These are phyloP conservation scores for Talaromyces sp. DNA, from an alignment of 2,329 filamentous ascomycete species.

Conservation along the genomic window DNA sequence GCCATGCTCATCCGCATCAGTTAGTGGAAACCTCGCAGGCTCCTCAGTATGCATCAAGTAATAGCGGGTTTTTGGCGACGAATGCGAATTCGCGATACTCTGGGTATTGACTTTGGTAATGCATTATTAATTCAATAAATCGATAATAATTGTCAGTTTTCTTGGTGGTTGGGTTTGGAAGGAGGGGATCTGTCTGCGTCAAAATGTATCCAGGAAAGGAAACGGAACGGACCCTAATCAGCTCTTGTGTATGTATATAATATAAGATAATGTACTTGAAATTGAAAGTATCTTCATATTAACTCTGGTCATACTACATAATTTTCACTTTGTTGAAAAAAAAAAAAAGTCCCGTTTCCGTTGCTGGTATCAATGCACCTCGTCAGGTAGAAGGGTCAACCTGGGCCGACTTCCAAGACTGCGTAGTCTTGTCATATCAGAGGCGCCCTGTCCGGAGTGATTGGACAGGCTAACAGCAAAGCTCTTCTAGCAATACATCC, in stretches of 20 bases:
- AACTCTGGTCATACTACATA: background rate
- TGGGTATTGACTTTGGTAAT: slow-evolving; percentile 3
- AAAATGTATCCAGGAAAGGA: background rate
- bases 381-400: background rate
- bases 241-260: background rate
- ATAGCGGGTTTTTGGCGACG: background rate
- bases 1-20: background rate
- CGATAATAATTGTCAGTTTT: background rate
- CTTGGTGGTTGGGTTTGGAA: background rate
- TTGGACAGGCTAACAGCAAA: background rate
- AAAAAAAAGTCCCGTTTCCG: background rate
- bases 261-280: background rate
- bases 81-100: slow-evolving; percentile 9
- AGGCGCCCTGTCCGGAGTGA: background rate
- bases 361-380: background rate
- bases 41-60: background rate
- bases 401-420: background rate
- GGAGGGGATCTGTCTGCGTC: background rate
- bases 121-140: background rate
- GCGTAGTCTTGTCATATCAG: background rate
- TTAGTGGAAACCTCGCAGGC: background rate
- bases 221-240: background rate
- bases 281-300: background rate
- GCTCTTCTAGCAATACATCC: background rate
- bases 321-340: background rate